A percentile compares a stretch with the other conserved stretches of the same genome.
phyloP scores from a whole-genome alignment of 192 early-diverging fungal genomes.

The Linnemannia hyalina region DNA sequence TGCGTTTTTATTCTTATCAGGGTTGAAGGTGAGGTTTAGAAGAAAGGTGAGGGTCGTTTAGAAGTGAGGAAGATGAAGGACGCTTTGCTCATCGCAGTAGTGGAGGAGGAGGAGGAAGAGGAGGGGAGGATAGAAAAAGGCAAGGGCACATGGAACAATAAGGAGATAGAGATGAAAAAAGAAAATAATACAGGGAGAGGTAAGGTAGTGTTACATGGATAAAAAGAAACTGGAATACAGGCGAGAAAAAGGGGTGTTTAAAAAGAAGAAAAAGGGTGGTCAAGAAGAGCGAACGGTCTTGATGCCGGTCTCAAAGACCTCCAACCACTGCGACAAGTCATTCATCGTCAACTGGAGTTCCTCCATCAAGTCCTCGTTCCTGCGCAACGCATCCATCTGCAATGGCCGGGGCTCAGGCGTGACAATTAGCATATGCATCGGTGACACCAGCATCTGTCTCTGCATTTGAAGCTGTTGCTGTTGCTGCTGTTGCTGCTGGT shows the following conservation, averaged over 20 bases:
- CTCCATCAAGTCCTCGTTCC: slow-evolving; percentile 56
- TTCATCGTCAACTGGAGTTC: slow-evolving; percentile 56
- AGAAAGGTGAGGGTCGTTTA: background rate
- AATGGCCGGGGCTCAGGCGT: slow-evolving; percentile 55
- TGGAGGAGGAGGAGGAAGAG: background rate
- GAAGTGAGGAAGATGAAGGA: background rate
- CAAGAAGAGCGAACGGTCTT: slow-evolving; percentile 34
- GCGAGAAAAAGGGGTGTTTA: background rate
- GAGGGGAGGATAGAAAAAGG: background rate
- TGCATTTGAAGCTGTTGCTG: slow-evolving; percentile 16
- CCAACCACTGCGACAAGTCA: slow-evolving; percentile 60
- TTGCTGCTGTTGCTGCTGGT: background rate
- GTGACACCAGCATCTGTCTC: slow-evolving; percentile 9
- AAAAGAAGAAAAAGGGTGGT: background rate
- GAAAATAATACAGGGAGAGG: background rate
- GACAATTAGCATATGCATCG: slow-evolving; percentile 42
- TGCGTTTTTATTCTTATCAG: slow-evolving; percentile 1
- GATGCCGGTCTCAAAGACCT: slow-evolving; percentile 61
- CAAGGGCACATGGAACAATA: background rate
- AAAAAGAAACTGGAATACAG: background rate
- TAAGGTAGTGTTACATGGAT: background rate
- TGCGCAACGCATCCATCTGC: slow-evolving; percentile 59
- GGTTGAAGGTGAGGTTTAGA: background rate
- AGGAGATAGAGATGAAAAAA: background rate
- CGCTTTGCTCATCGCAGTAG: background rate